Percentiles rank a stretch among this genome's conserved stretches.
These are phyloP conservation scores for Cyclotella choctawhatcheeana DNA, from an alignment of 108 stramenopile species.

Conservation along the genomic window DNA sequence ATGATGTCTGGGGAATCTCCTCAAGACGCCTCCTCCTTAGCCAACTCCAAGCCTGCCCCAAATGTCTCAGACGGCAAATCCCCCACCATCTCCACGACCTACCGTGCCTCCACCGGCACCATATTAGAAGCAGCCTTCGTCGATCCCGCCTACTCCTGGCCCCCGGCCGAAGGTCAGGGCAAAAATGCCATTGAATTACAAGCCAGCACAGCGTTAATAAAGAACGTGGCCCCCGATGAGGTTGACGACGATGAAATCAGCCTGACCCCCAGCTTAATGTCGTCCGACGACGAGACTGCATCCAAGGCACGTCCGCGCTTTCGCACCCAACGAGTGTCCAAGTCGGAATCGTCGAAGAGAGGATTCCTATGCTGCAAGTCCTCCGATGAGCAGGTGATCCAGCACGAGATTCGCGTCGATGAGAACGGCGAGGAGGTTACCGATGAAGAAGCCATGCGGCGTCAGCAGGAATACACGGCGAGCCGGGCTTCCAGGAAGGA, in stretches of 20 bases:
- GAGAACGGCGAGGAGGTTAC: constrained; percentile 40
- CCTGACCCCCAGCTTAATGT: constrained; percentile 28
- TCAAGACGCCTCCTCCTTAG: constrained; percentile 37
- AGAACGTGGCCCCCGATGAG: constrained; percentile 36
- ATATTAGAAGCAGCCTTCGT: constrained; percentile 88
- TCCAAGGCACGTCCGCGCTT: constrained; percentile 2
- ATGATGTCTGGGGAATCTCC: constrained; percentile 37
- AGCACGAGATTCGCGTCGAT: constrained; percentile 42
- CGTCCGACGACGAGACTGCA: constrained; percentile 24
- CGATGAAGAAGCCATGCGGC: constrained; percentile 44
- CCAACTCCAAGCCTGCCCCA: constrained; percentile 18
- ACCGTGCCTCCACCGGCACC: constrained; percentile 52
- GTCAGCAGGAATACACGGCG: constrained; percentile 44
- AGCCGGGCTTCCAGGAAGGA: constrained; percentile 27
- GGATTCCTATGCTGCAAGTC: constrained; percentile 10
- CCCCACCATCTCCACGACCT: constrained; percentile 20
- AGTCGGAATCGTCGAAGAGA: not conserved
- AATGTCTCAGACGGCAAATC: constrained; percentile 17
- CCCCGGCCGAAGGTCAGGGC: constrained; percentile 71
- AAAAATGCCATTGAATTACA: constrained; percentile 84
- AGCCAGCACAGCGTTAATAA: constrained; percentile 61
- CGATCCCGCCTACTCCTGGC: constrained; percentile 85
- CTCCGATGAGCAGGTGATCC: constrained; percentile 29
- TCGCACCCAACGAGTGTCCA: constrained; percentile 17
- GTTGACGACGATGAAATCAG: constrained; percentile 38